Percentiles rank a stretch among this genome's conserved stretches.
phyloP scores from a whole-genome alignment of 179 eudicot genomes.

The Heliamphora pulchella region DNA sequence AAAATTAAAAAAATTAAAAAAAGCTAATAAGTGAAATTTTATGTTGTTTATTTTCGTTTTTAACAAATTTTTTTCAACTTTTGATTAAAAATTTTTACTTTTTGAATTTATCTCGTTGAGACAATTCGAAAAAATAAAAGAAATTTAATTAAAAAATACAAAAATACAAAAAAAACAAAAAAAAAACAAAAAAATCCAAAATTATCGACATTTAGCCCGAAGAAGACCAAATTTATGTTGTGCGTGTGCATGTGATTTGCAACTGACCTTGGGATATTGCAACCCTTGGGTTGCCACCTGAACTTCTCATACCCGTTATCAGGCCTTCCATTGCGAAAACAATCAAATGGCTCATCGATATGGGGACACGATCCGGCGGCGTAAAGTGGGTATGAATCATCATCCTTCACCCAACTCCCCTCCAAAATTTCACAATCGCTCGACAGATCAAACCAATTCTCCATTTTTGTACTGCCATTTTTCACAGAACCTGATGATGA shows the following conservation, averaged over 20 bases:
- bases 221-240: too few relatives aligned
- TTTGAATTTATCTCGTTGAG: too few relatives aligned
- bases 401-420: conserved; percentile 69
- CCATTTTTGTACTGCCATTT: background rate
- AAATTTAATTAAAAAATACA: too few relatives aligned
- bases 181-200: too few relatives aligned
- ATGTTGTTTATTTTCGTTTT: too few relatives aligned
- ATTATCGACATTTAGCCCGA: too few relatives aligned
- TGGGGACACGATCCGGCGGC: conserved; percentile 58
- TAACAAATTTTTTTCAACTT: too few relatives aligned
- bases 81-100: too few relatives aligned
- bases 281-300: conserved; percentile 63
- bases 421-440: conserved; percentile 48
- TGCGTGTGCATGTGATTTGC: background rate
- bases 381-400: conserved; percentile 52
- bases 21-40: too few relatives aligned
- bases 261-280: conserved; percentile 58
- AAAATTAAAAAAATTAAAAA: too few relatives aligned
- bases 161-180: too few relatives aligned
- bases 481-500: background rate
- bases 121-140: too few relatives aligned
- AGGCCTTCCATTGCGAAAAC: conserved; percentile 52
- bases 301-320: conserved; percentile 50
- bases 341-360: conserved; percentile 60
- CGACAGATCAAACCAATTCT: conserved; percentile 27